Conservation (phyloP, 2,329 filamentous ascomycete species). For the Alternaria panax region DNA sequence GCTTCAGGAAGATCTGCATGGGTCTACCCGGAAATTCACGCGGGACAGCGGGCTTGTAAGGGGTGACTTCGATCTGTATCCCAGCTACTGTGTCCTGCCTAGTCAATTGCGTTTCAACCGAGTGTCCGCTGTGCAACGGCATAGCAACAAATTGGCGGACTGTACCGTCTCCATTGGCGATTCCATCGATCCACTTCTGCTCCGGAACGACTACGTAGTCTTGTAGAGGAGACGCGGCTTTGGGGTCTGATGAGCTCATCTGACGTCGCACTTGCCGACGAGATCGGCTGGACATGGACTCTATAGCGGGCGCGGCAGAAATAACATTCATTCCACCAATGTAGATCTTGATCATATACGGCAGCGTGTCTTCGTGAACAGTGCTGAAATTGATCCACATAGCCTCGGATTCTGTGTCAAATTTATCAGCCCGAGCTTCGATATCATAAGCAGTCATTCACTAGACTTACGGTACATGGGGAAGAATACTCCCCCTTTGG, state of each 20-base stretch:
- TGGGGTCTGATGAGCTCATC: background rate
- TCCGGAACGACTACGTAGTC: slow-evolving; percentile 55
- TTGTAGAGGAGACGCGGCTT: slow-evolving; percentile 31
- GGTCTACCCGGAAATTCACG: background rate
- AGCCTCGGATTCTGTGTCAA: slow-evolving; percentile 47
- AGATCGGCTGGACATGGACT: background rate
- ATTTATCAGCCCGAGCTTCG: background rate
- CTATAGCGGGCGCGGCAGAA: slow-evolving; percentile 43
- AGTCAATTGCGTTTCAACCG: slow-evolving; percentile 57
- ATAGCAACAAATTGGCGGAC: slow-evolving; percentile 61
- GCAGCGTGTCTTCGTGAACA: background rate
- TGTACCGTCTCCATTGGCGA: slow-evolving; percentile 43
- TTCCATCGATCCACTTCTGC: slow-evolving; percentile 56
- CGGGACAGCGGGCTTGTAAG: slow-evolving; percentile 1
- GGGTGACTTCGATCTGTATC: slow-evolving; percentile 56
- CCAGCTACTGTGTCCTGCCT: slow-evolving; percentile 53
- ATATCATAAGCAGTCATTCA: too few species aligned
- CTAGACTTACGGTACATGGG: slow-evolving; percentile 58
- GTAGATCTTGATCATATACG: slow-evolving; percentile 52
- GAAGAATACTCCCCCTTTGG: slow-evolving; percentile 56
- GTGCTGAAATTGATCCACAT: slow-evolving; percentile 53
- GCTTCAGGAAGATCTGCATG: background rate
- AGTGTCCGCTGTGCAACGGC: slow-evolving; percentile 53
- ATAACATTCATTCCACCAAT: slow-evolving; percentile 54
- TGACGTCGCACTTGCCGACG: slow-evolving; percentile 4